A percentile compares a stretch with the other conserved stretches of the same genome.
Evolutionary conservation across 2,329 filamentous ascomycete species (phyloP).

Genomic region (Botrytis fragariae): DNA sequence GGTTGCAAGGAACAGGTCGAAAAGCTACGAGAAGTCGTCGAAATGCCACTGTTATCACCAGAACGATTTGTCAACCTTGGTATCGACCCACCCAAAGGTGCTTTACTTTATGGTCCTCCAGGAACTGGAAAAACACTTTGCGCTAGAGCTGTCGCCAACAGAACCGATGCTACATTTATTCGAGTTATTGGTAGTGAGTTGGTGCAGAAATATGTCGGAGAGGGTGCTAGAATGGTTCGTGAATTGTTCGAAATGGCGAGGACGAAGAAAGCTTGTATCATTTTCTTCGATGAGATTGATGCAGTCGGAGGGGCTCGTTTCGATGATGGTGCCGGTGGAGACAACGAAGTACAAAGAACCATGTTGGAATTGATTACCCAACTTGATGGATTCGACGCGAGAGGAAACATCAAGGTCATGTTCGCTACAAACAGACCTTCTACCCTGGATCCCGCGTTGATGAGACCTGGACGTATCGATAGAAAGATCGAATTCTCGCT

Average conservation of each 20-base stretch:
- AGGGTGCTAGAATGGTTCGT: conserved; percentile 96
- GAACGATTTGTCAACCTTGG: conserved; percentile 98
- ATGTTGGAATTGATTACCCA: conserved; percentile 98
- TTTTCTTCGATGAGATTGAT: conserved; percentile 99
- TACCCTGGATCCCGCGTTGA: conserved; percentile 92
- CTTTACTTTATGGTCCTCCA: conserved; percentile 91
- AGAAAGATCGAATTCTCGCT: conserved; percentile 98
- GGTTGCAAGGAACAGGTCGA: conserved; percentile 99
- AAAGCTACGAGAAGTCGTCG: conserved; percentile 96
- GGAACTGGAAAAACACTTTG: conserved; percentile 99
- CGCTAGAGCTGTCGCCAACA: conserved; percentile 93
- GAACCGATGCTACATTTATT: conserved; percentile 98
- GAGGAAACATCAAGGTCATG: conserved; percentile 99
- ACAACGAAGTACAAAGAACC: conserved; percentile 96
- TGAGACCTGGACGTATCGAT: conserved; percentile 96
- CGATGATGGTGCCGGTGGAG: conserved; percentile 92
- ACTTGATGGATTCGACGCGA: conserved; percentile 90
- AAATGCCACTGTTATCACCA: conserved; percentile 94
- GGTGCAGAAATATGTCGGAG: conserved; percentile 98
- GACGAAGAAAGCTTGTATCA: conserved; percentile 99
- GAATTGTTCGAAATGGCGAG: conserved; percentile 99
- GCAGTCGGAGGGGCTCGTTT: conserved; percentile 94
- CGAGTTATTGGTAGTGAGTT: conserved; percentile 96
- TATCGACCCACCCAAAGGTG: conserved; percentile 97
- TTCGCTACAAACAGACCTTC: conserved; percentile 97